Conservation (phyloP, 306 rosid genomes). For the Cyclanthera cordifolia region DNA sequence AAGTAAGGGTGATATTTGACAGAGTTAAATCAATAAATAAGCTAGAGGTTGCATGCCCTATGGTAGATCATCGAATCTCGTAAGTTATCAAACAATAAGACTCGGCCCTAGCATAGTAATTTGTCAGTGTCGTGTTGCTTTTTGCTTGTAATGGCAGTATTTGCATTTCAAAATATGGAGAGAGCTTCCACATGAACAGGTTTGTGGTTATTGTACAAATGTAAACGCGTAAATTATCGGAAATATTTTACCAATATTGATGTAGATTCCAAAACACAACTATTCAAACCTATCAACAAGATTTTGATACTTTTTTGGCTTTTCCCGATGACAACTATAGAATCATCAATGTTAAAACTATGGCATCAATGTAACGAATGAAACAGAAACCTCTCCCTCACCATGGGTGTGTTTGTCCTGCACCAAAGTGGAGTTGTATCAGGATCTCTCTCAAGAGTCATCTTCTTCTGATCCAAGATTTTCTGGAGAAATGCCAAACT, state of each 20-base stretch:
- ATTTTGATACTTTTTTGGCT: not conserved
- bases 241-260: not conserved
- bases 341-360: slow-evolving; percentile 10
- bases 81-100: not conserved
- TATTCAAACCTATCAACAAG: not conserved
- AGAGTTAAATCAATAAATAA: not conserved
- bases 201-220: not conserved
- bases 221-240: not conserved
- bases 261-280: not conserved
- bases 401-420: no score
- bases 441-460: not conserved
- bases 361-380: not conserved
- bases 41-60: no score
- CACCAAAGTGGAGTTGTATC: no score
- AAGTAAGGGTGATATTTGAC: not conserved
- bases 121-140: not conserved
- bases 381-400: not conserved
- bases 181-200: not conserved
- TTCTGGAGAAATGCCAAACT: slow-evolving; percentile 43
- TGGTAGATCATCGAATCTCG: not conserved
- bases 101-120: not conserved
- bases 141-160: not conserved
- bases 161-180: not conserved
- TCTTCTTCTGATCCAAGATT: slow-evolving; percentile 10
- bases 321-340: not conserved